phyloP scores from a whole-genome alignment of 2,329 filamentous ascomycete genomes.

The Scedosporium apiospermum region DNA sequence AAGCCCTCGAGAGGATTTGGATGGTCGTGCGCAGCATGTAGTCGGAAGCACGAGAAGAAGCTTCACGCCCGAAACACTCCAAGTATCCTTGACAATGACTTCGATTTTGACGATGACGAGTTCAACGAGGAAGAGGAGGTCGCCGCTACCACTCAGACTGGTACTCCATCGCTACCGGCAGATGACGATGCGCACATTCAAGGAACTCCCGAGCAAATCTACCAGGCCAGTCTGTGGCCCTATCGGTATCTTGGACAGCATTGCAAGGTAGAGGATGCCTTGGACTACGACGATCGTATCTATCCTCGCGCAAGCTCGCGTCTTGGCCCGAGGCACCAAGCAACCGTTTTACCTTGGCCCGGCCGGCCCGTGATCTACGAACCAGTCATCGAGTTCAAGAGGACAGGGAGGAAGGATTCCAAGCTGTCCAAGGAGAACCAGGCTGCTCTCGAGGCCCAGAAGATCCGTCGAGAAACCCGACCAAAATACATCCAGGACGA shows the following conservation, averaged over 20 bases:
- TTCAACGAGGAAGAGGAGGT: conserved; percentile 62
- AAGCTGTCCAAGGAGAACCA: conserved; percentile 73
- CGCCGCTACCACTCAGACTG: conserved; percentile 47
- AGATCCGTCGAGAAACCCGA: conserved; percentile 65
- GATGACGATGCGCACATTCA: conserved; percentile 44
- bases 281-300: conserved; percentile 96
- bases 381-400: conserved; percentile 79
- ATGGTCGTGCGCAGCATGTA: conserved; percentile 95
- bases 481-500: conserved; percentile 94
- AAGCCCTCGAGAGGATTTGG: conserved; percentile 96
- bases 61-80: conserved; percentile 85
- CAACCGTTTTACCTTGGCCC: conserved; percentile 74
- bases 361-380: conserved; percentile 83
- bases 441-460: conserved; percentile 74
- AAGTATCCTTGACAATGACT: conserved; percentile 56
- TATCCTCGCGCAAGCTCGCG: conserved; percentile 93
- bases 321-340: conserved; percentile 84
- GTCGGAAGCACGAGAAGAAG: conserved; percentile 87
- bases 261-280: conserved; percentile 85
- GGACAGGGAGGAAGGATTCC: conserved; percentile 65
- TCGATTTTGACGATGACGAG: conserved; percentile 58
- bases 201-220: conserved; percentile 76
- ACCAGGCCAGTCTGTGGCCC: conserved; percentile 90
- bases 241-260: conserved; percentile 94
- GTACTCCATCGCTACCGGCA: conserved; percentile 35